Base-by-base conservation (phyloP, 345 rosid genomes). In the Euphorbia tirucalli region DNA sequence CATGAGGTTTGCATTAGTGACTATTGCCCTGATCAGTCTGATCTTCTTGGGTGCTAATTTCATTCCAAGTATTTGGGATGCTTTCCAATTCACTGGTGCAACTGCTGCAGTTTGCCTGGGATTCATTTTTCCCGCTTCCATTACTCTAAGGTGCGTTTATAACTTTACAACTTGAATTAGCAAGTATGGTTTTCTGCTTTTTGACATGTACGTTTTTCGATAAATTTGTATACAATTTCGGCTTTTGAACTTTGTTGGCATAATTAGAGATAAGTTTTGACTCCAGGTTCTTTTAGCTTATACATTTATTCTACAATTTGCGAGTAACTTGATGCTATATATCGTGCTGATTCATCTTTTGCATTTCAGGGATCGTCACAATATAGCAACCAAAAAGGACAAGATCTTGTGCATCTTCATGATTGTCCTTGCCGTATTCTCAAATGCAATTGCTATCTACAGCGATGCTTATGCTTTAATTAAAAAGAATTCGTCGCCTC, bases 11-110 rank as follows among this genome's bases (percentile, higher is more conserved):
- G 82, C 84, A 10, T 80, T 78, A 13, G 55, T 92, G 67, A 95
- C 97, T 52, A 63, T 56, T n/a, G 88, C 76, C 6, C 96, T 92
- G 75, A 82, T 92, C 35, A 9, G 75, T 41, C 22, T 85, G 18
- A 89, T 95, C 75, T 88, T 92, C 79, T 50, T 83, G 72, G 97
- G 99, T 56, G 91, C 96, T 52, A 95, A 88, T 81, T 88, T 85
- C 73, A 92, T 95, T 56, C 99, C 99, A 35, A 92, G 93, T 87
- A 95, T 95, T 75, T 95, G 97, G 97, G 97, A 88, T 75, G 99
- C 93, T 73, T 95, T 95, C 80, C 97, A 95, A 69, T 90, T 95
- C 65, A 92, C 97, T 50, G 99, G 97, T 77, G 97, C 99, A 62
- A 95, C 97, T 0, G 88, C 96, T 71, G 92, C 93, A 19, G 94